These are phyloP conservation scores for Phytophthora gonapodyides DNA, from an alignment of 352 stramenopile genomes.

Conservation along the genomic window DNA sequence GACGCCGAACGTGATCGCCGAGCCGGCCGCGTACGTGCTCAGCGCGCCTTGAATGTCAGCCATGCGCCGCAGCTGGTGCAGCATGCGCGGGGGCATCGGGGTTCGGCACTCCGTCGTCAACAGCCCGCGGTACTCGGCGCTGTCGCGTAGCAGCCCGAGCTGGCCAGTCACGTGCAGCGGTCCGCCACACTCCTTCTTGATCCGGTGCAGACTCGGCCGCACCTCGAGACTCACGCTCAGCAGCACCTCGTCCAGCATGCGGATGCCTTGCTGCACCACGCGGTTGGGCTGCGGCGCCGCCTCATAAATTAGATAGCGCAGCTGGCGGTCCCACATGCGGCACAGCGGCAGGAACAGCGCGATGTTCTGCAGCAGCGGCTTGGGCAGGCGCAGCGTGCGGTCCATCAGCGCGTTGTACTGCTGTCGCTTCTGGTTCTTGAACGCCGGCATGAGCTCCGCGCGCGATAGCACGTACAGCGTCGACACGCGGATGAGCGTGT, in stretches of 20 bases:
- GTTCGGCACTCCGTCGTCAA: conserved; percentile 60
- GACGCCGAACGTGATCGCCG: conserved; percentile 77
- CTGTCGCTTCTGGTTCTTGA: conserved; percentile 51
- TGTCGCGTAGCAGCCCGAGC: conserved; percentile 75
- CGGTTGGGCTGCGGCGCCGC: conserved; percentile 70
- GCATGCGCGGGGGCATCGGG: conserved; percentile 56
- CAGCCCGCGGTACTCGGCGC: conserved; percentile 55
- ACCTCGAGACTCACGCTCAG: conserved; percentile 74
- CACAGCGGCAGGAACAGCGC: conserved; percentile 75
- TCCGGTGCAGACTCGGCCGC: conserved; percentile 50
- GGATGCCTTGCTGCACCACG: conserved; percentile 80
- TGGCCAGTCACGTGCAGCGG: conserved; percentile 58
- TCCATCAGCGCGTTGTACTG: conserved; percentile 64
- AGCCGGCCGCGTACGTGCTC: conserved; percentile 56
- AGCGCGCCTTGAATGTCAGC: conserved; percentile 83
- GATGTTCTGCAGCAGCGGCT: conserved; percentile 83
- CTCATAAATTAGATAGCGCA: conserved; percentile 83
- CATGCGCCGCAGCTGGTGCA: conserved; percentile 69
- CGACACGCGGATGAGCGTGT: conserved; percentile 72
- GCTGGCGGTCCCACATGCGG: conserved; percentile 77
- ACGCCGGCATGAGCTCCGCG: conserved; percentile 44
- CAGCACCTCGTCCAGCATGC: conserved; percentile 85
- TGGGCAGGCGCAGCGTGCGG: conserved; percentile 69
- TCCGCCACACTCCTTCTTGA: conserved; percentile 52
- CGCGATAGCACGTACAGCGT: conserved; percentile 69